Conservation (phyloP, 306 rosid species). For the Lagenaria siceraria region DNA sequence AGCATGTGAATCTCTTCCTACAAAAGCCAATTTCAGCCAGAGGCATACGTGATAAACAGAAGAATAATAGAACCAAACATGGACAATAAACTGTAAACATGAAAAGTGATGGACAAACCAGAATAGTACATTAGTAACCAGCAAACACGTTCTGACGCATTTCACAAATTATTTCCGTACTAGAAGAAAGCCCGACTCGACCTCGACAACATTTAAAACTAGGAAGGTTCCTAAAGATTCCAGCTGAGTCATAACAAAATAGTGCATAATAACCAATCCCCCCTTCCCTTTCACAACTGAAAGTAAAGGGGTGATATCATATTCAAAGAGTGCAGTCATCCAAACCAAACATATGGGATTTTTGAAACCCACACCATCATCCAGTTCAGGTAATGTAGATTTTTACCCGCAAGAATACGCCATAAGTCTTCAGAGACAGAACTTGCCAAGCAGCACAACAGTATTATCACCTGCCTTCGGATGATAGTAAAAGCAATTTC, state of each 20-base stretch:
- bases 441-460: slow-evolving; percentile 1
- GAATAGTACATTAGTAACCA: background rate
- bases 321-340: slow-evolving; percentile 1
- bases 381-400: background rate
- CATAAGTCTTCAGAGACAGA: slow-evolving; percentile 1
- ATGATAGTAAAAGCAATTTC: slow-evolving; percentile 2
- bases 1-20: background rate
- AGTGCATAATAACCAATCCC: background rate
- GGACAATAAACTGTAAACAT: background rate
- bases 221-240: background rate
- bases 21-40: background rate
- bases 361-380: slow-evolving; percentile 3
- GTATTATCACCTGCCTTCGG: slow-evolving; percentile 5
- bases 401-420: slow-evolving; percentile 1
- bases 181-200: background rate
- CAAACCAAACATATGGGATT: background rate
- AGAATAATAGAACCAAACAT: background rate
- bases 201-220: background rate
- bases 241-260: slow-evolving; percentile 3
- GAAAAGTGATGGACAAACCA: background rate
- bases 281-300: background rate
- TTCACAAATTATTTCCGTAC: background rate
- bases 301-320: background rate
- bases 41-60: background rate
- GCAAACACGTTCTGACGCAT: background rate